A percentile compares a stretch with the other conserved stretches of the same genome.
phyloP scores from a whole-genome alignment of 2,329 filamentous ascomycete species.

The Epichloe bromicola region DNA sequence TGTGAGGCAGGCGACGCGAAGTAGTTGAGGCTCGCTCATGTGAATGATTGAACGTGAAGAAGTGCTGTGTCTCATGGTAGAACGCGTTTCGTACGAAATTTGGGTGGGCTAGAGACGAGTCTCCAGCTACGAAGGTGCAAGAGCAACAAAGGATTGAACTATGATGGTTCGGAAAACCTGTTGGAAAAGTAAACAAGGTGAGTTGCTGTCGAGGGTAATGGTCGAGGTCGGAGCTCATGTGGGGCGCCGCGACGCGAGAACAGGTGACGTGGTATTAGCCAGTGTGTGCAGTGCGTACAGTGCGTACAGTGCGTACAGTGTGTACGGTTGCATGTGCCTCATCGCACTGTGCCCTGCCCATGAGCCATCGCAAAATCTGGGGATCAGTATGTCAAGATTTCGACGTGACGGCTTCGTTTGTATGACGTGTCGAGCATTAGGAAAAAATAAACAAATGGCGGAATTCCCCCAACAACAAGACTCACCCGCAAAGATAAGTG shows the following conservation, averaged over 20 bases:
- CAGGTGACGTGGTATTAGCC: conserved; percentile 15
- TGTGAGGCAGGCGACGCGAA: conserved; percentile 66
- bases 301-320: neutral
- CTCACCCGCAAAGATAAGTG: conserved; percentile 18
- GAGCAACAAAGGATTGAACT: neutral
- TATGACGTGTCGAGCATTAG: neutral
- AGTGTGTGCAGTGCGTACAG: neutral
- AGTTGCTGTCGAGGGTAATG: neutral
- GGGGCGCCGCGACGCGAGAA: conserved; percentile 6
- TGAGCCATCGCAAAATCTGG: neutral
- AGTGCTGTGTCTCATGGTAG: conserved; percentile 21
- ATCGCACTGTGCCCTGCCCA: neutral
- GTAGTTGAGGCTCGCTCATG: conserved; percentile 6
- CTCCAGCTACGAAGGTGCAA: neutral
- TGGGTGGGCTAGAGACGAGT: neutral
- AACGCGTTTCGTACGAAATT: neutral
- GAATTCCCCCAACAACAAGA: conserved; percentile 10
- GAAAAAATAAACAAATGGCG: conserved; percentile 12
- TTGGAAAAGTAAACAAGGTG: neutral
- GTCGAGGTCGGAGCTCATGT: neutral
- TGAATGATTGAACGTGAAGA: conserved; percentile 27
- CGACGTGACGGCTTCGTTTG: neutral
- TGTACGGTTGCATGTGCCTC: neutral
- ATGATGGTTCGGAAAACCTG: neutral
- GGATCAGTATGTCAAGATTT: neutral